Percentiles rank a stretch among this genome's conserved stretches.
phyloP scores from a whole-genome alignment of 176 grass and related monocot species.

The Musa schizocarpa region DNA sequence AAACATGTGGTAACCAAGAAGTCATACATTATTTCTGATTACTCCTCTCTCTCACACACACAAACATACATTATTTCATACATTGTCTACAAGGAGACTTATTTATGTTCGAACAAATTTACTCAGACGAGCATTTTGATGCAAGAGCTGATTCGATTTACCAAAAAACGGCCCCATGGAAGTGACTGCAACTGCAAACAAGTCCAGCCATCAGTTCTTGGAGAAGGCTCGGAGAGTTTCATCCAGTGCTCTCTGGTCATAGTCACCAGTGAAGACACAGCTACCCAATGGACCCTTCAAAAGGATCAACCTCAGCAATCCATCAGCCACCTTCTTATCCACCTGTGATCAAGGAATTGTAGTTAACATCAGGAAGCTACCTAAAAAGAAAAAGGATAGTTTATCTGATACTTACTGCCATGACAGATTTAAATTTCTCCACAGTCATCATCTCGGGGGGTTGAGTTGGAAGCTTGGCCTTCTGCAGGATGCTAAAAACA shows the following conservation, averaged over 20 bases:
- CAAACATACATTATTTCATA: neutral
- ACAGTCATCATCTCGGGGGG: slow-evolving; percentile 79
- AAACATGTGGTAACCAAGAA: neutral
- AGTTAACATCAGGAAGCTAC: neutral
- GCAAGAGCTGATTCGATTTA: neutral
- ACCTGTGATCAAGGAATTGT: slow-evolving; percentile 30
- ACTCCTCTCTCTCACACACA: neutral
- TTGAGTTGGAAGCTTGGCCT: slow-evolving; percentile 70
- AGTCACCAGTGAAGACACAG: slow-evolving; percentile 91
- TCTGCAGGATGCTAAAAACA: slow-evolving; percentile 43
- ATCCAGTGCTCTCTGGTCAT: slow-evolving; percentile 67
- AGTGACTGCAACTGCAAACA: neutral
- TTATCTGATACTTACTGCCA: slow-evolving; percentile 56
- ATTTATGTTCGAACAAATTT: neutral
- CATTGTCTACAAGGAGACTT: neutral
- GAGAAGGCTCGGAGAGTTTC: slow-evolving; percentile 80
- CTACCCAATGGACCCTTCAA: slow-evolving; percentile 73
- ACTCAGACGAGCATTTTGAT: neutral
- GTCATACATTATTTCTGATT: neutral
- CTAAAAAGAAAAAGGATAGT: neutral
- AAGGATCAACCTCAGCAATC: slow-evolving; percentile 84
- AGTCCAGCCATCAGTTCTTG: slow-evolving; percentile 27
- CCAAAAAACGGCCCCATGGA: neutral
- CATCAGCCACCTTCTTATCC: slow-evolving; percentile 99
- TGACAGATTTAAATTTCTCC: slow-evolving; percentile 79